Evolutionary conservation across 441 rosid species (phyloP), one percentile per base, ranked within the genome.

Genomic region (Corymbia citriodora): DNA sequence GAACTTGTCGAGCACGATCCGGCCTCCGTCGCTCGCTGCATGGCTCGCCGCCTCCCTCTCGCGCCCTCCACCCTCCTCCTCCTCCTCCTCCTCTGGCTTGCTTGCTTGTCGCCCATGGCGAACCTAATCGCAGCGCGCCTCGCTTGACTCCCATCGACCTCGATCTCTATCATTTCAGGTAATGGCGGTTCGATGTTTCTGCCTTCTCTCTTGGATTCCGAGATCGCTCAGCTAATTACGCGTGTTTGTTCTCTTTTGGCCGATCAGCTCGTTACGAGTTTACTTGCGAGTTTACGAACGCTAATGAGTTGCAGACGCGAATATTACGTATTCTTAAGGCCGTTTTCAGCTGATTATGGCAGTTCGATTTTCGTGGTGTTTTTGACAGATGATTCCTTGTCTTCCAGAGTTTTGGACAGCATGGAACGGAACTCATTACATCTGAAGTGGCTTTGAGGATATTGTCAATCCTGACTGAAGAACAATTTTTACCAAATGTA

Each of bases 371-470:
- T 45, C 29, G 17, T 40, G 95, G 94, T 95, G 93, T 95, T 96
- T 86, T 96, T 97, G 98, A 97, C 97, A 97, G 98, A 97, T 96
- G 95, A 97, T 97, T 97, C 94, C 97, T 98, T 98, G 97, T 97
- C 96, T 97, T 97, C 98, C 99, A 98, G 99, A 97, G 98, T 97
- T 98, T 98, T 92, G 99, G 99, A 89, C 99, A 97, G 97, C 99
- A 98, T 90, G 99, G 99, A 59, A 95, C 99, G 95, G 99, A 98
- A 93, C 99, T 98, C 68, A 96, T 98, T 88, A 97, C 99, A 36
- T 92, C 99, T 14, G 99, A 98, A 92, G 95, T 98, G 88, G 99
- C 99, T 14, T 93, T 95, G 89, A 92, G 95, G 93, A 95, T 98
- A 90, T 92, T 98, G 94, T 97, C 98, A 9, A 94, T 97, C 90